Evolutionary conservation across 257 asterid genomes (phyloP).

Genomic region (Solanum medicagineum): DNA sequence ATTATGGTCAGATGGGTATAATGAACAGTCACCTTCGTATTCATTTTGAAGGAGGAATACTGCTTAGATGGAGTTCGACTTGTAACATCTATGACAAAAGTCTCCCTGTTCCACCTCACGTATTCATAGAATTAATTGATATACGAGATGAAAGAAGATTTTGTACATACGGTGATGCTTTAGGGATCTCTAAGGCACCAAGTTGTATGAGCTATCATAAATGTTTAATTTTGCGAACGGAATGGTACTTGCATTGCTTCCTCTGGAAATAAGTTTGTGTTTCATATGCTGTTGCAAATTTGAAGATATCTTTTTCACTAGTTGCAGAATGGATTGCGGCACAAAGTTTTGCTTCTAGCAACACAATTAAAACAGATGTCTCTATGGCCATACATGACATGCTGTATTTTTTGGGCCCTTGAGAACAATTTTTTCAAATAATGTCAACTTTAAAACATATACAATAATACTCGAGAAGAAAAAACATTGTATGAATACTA

Average conservation of each 20-base stretch:
- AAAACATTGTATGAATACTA: no score
- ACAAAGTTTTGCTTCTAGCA: no score
- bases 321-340: background rate
- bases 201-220: background rate
- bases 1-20: background rate
- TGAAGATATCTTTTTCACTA: background rate
- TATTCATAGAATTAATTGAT: background rate
- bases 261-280: background rate
- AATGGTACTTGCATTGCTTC: background rate
- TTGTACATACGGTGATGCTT: background rate
- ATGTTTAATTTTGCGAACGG: background rate
- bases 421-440: no score
- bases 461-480: no score
- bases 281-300: background rate
- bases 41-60: background rate
- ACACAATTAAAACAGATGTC: no score
- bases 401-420: no score
- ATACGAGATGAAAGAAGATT: background rate
- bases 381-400: no score
- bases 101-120: background rate
- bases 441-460: no score
- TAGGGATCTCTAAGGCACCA: background rate
- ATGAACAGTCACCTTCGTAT: background rate
- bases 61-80: background rate
- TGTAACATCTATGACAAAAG: background rate